A percentile compares a stretch with the other conserved stretches of the same genome.
These are phyloP conservation scores for Malus asiatica DNA, from an alignment of 306 rosid species.

Conservation along the genomic window DNA sequence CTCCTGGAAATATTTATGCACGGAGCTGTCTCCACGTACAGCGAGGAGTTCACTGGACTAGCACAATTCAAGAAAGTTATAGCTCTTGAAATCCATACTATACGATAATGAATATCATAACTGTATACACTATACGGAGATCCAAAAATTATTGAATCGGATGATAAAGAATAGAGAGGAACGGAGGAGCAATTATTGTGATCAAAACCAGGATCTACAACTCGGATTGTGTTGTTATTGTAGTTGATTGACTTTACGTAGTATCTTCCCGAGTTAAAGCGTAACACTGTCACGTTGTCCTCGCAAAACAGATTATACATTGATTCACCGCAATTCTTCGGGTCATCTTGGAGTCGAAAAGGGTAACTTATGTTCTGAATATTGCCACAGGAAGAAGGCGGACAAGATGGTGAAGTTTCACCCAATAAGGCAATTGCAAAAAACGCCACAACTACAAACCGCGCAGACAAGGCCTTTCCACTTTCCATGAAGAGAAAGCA, in stretches of 20 bases:
- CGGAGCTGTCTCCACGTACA: not conserved
- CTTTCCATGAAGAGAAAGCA: too few species aligned
- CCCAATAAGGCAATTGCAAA: too few species aligned
- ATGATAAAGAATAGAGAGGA: not conserved
- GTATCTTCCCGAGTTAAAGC: not conserved
- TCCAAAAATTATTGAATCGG: not conserved
- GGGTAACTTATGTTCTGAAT: not conserved
- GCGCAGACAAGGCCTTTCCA: too few species aligned
- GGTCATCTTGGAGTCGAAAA: not conserved
- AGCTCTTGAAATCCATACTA: not conserved
- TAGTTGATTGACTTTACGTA: slow-evolving; percentile 1
- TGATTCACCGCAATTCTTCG: not conserved
- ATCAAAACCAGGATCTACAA: slow-evolving; percentile 6
- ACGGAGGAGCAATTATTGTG: not conserved
- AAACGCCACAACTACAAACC: too few species aligned
- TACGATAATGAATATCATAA: too few species aligned
- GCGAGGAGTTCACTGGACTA: not conserved
- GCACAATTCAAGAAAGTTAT: not conserved
- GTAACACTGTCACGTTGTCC: slow-evolving; percentile 1
- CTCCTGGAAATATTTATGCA: not conserved
- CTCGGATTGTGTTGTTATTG: slow-evolving; percentile 16
- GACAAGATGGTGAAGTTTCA: not conserved
- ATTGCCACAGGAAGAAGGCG: slow-evolving; percentile 13
- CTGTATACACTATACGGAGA: not conserved
- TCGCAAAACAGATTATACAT: not conserved